Conservation (phyloP, 352 stramenopile species). For the Globisporangium cystogenes region DNA sequence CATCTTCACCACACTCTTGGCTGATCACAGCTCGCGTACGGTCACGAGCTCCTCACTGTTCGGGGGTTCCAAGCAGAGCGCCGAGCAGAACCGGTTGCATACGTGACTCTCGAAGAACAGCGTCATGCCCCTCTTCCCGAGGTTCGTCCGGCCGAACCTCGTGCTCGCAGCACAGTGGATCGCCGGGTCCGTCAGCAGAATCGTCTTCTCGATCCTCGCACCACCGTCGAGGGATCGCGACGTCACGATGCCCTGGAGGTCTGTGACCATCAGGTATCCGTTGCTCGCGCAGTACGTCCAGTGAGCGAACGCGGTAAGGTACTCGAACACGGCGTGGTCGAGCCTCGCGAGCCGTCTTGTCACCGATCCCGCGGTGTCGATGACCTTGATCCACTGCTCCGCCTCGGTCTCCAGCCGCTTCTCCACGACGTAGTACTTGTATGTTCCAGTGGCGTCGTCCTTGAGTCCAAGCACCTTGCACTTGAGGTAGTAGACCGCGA, state of each 20-base stretch:
- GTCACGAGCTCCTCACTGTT: background rate
- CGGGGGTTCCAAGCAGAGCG: background rate
- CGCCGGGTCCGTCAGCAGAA: constrained; percentile 12
- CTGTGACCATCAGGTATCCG: constrained; percentile 37
- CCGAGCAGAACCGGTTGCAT: constrained; percentile 10
- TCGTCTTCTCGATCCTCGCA: background rate
- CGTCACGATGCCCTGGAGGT: constrained; percentile 29
- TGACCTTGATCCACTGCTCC: constrained; percentile 31
- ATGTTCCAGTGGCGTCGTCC: background rate
- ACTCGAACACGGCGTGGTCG: background rate
- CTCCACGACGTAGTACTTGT: background rate
- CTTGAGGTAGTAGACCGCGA: constrained; percentile 1
- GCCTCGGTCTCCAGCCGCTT: background rate
- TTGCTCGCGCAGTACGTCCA: constrained; percentile 23
- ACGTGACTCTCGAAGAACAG: constrained; percentile 10
- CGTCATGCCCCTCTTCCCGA: constrained; percentile 8
- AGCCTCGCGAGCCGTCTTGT: background rate
- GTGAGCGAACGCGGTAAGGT: constrained; percentile 4
- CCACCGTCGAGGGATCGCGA: too few relatives aligned
- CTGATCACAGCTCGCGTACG: background rate
- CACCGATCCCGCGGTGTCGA: constrained; percentile 40
- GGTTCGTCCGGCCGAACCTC: constrained; percentile 11
- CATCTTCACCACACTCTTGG: too few relatives aligned
- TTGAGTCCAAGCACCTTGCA: background rate
- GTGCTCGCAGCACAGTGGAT: constrained; percentile 10